Evolutionary conservation across 495 filamentous ascomycete genomes (phyloP).

Genomic region (Penicillium taxi): DNA sequence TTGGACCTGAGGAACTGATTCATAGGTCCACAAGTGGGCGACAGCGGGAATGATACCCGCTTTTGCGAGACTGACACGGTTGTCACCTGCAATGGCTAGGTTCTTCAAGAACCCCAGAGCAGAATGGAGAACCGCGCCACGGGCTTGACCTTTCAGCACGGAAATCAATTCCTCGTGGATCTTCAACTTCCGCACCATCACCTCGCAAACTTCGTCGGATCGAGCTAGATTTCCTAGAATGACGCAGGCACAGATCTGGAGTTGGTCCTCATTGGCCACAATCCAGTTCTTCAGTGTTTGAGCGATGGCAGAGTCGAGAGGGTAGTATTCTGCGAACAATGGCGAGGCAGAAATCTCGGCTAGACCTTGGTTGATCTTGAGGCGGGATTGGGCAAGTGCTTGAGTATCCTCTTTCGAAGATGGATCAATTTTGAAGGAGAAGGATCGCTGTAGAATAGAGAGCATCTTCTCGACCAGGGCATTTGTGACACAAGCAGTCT

Average conservation of each 20-base stretch:
- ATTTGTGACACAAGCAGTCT: constrained; percentile 31
- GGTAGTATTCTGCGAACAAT: constrained; percentile 45
- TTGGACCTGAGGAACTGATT: constrained; percentile 58
- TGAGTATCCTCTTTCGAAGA: constrained; percentile 41
- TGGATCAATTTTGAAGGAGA: constrained; percentile 18
- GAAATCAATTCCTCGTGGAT: constrained; percentile 50
- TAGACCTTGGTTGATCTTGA: constrained; percentile 48
- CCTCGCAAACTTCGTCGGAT: constrained; percentile 53
- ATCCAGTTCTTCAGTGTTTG: constrained; percentile 51
- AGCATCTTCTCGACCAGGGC: constrained; percentile 25
- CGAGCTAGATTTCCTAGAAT: constrained; percentile 71
- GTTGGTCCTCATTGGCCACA: constrained; percentile 39
- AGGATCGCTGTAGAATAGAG: constrained; percentile 27
- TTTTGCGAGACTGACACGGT: constrained; percentile 51
- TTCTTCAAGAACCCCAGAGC: constrained; percentile 72
- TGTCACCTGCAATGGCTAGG: constrained; percentile 57
- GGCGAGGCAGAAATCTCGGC: constrained; percentile 57
- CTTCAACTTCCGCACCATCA: constrained; percentile 45
- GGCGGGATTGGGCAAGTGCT: constrained; percentile 45
- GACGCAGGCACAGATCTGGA: constrained; percentile 67
- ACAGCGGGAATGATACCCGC: constrained; percentile 46
- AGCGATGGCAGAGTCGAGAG: constrained; percentile 41
- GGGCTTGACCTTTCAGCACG: constrained; percentile 40
- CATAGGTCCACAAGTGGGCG: constrained; percentile 52
- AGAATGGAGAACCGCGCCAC: constrained; percentile 54